Base-by-base conservation (phyloP, 805 yeast genomes). In the Saccharomycopsis oosterbeekiorum region DNA sequence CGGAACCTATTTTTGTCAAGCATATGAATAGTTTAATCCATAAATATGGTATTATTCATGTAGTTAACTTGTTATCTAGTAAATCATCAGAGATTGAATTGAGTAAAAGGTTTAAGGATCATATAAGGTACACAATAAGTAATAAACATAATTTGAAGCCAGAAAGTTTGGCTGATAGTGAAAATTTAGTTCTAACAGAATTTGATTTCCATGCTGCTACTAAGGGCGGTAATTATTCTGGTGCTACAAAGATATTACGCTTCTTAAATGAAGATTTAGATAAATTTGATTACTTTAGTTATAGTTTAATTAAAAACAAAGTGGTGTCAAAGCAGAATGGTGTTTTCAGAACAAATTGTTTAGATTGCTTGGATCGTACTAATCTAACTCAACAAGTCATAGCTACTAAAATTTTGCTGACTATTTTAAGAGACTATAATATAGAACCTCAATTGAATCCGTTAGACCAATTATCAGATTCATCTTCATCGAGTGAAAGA, bases 341-440 rank as follows among this genome's bases (percentile, higher is more conserved):
- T 59, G 84, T 91, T 10, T 93, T 96, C 71, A 78, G 99, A 71
- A 89, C 98, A 2, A 93, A 93, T 74, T 93, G 99, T 78, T 93
- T 93, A 98, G 99, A 93, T 75, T 93, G 99, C 75, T 78, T 93
- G 67, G 99, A 93, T 73, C 84, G 99, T 74, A 93, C 99, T 5
- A 93, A 93, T 70, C 98, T 93, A 58, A 98, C 94, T 37, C 63
- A 61, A 29, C 59, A 60, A 17, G 63, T 61, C 19, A 56, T 58
- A 6, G 89, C 96, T 3, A 79, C 81, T 60, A 82, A 83, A 59
- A 88, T 91, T 2, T 73, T 94, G 53, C 83, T 86, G 62, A 73
- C 77, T 9, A 81, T 84, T 65, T 64, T 82, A 37, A 71, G 73
- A 56, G 80, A 77, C 63, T 76, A 75, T 57, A 72, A 73, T 39